These are phyloP conservation scores for Tricholoma terreum DNA, from an alignment of 768 basidiomycete genomes.

Conservation along the genomic window DNA sequence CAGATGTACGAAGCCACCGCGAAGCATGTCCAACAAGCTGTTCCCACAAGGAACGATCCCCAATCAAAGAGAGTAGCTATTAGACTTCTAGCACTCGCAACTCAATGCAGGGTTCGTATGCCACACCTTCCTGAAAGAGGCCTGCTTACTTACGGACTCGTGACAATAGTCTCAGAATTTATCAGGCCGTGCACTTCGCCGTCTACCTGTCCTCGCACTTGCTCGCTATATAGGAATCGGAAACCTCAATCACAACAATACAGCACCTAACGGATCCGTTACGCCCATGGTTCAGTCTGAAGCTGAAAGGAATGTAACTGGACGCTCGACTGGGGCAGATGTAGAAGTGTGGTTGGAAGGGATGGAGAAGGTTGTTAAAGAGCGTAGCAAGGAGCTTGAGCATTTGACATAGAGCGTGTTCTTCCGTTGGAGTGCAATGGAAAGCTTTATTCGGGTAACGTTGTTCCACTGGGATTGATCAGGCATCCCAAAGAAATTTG, in stretches of 20 bases:
- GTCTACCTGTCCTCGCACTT: constrained; percentile 92
- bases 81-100: constrained; percentile 64
- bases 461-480: too few species aligned
- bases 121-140: background rate
- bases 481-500: too few species aligned
- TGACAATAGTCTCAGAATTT: constrained; percentile 61
- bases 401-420: constrained; percentile 31
- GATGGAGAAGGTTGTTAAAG: constrained; percentile 72
- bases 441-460: background rate
- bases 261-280: constrained; percentile 1
- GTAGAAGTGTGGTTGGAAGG: constrained; percentile 81
- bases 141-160: constrained; percentile 1
- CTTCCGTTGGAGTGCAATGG: background rate
- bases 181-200: constrained; percentile 88
- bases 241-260: constrained; percentile 16
- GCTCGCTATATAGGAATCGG: constrained; percentile 74
- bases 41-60: constrained; percentile 24
- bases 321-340: constrained; percentile 26
- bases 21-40: constrained; percentile 21
- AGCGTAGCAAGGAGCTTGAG: constrained; percentile 52
- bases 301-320: constrained; percentile 7
- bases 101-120: constrained; percentile 71
- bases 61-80: constrained; percentile 53
- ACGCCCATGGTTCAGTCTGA: background rate
- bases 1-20: constrained; percentile 50